Percentiles rank a stretch among this genome's conserved stretches.
phyloP scores from a whole-genome alignment of 768 basidiomycete species.

The Tulasnella sp. region DNA sequence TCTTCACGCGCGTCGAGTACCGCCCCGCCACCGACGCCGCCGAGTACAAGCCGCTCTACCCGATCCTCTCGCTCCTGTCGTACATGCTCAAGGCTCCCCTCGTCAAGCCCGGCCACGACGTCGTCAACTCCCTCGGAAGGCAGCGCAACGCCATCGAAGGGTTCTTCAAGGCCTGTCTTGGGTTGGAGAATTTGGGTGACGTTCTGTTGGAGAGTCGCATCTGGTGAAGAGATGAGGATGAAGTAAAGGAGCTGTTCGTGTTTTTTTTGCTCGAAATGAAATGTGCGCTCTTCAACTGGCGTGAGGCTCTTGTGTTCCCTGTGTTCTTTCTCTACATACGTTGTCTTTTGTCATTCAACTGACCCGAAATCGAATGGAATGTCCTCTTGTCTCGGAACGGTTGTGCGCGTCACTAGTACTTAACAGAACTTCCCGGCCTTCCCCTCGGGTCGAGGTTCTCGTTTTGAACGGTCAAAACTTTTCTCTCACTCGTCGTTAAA shows the following conservation, averaged over 20 bases:
- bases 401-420: too few species aligned
- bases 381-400: background rate
- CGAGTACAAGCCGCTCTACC: constrained; percentile 77
- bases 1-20: constrained; percentile 88
- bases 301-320: too few species aligned
- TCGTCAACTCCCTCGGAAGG: constrained; percentile 89
- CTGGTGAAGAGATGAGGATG: constrained; percentile 43
- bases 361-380: background rate
- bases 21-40: constrained; percentile 34
- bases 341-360: background rate
- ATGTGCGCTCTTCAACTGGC: background rate
- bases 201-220: constrained; percentile 77
- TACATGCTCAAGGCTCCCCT: constrained; percentile 99
- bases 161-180: constrained; percentile 91
- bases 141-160: constrained; percentile 90
- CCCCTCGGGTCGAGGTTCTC: too few species aligned
- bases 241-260: background rate
- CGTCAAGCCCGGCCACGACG: constrained; percentile 71
- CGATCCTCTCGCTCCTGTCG: constrained; percentile 81
- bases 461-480: too few species aligned
- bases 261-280: background rate
- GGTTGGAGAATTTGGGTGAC: constrained; percentile 72
- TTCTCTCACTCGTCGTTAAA: too few species aligned
- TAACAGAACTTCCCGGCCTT: too few species aligned
- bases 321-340: background rate